Evolutionary conservation across 2,329 filamentous ascomycete species (phyloP).

Genomic region (Diaporthe eres): DNA sequence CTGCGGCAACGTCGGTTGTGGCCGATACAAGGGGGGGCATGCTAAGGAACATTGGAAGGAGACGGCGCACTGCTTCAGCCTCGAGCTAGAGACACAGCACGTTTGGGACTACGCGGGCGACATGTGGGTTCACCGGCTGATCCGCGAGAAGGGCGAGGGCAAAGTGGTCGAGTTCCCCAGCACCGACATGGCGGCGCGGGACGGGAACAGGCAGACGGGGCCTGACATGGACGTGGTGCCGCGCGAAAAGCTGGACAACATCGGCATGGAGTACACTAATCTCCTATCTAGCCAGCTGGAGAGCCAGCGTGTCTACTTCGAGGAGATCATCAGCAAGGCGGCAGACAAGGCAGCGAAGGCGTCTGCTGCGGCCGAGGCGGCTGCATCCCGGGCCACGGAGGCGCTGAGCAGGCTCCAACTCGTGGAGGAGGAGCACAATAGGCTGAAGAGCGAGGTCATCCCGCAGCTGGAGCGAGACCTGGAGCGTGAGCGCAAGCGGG

Average conservation of each 20-base stretch:
- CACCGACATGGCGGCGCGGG: constrained; percentile 48
- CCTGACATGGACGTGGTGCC: constrained; percentile 73
- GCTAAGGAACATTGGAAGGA: constrained; percentile 95
- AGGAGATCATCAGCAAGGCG: constrained; percentile 90
- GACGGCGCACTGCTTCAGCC: constrained; percentile 89
- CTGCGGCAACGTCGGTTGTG: constrained; percentile 93
- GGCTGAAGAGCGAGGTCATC: constrained; percentile 69
- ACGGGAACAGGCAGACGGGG: constrained; percentile 41
- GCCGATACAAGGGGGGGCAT: constrained; percentile 93
- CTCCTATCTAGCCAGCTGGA: constrained; percentile 94
- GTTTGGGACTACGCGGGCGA: constrained; percentile 99
- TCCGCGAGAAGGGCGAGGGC: constrained; percentile 92
- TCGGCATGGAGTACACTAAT: constrained; percentile 95
- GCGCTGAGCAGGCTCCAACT: constrained; percentile 64
- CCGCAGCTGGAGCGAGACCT: constrained; percentile 80
- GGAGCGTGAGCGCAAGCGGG: constrained; percentile 76
- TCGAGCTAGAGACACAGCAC: constrained; percentile 93
- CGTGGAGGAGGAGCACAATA: constrained; percentile 68
- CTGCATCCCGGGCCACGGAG: constrained; percentile 64
- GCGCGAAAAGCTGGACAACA: constrained; percentile 77
- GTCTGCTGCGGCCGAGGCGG: constrained; percentile 74
- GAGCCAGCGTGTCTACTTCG: constrained; percentile 92
- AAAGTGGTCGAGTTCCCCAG: constrained; percentile 91
- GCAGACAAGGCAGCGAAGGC: constrained; percentile 90
- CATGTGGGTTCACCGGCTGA: constrained; percentile 94